These are phyloP conservation scores for Globisporangium solare DNA, from an alignment of 352 stramenopile genomes.

Conservation along the genomic window DNA sequence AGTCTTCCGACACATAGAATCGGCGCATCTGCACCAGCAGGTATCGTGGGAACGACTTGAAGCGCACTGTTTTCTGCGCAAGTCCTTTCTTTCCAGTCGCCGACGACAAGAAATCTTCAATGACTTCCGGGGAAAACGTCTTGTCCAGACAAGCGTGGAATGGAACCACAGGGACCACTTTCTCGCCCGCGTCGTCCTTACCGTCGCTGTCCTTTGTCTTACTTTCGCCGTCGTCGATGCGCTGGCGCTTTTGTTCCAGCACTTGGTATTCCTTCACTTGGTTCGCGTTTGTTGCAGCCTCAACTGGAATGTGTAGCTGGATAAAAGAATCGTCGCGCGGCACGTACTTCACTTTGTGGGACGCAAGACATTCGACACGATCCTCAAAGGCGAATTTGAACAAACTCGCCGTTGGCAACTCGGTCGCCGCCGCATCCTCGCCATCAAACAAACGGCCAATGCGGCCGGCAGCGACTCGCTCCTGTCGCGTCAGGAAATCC, in stretches of 20 bases:
- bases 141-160: conserved; percentile 94
- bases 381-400: conserved; percentile 93
- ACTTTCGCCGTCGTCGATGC: conserved; percentile 54
- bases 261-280: conserved; percentile 86
- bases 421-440: conserved; percentile 23
- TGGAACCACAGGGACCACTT: conserved; percentile 88
- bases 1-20: conserved; percentile 96
- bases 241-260: conserved; percentile 85
- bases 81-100: conserved; percentile 74
- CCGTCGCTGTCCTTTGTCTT: conserved; percentile 20
- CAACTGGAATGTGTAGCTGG: conserved; percentile 84
- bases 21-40: conserved; percentile 95
- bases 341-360: conserved; percentile 87
- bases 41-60: conserved; percentile 96
- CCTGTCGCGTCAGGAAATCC: conserved; percentile 87
- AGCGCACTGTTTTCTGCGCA: conserved; percentile 77
- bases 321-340: conserved; percentile 74
- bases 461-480: conserved; percentile 51
- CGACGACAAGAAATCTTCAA: conserved; percentile 89
- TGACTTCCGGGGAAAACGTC: conserved; percentile 85
- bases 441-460: conserved; percentile 45
- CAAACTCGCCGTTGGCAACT: conserved; percentile 71
- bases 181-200: conserved; percentile 49
- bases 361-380: conserved; percentile 70
- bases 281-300: conserved; percentile 79